Percentiles rank a stretch among this genome's conserved stretches.
Conservation (phyloP, 2,329 filamentous ascomycete genomes). For the Botrytis medusae region DNA sequence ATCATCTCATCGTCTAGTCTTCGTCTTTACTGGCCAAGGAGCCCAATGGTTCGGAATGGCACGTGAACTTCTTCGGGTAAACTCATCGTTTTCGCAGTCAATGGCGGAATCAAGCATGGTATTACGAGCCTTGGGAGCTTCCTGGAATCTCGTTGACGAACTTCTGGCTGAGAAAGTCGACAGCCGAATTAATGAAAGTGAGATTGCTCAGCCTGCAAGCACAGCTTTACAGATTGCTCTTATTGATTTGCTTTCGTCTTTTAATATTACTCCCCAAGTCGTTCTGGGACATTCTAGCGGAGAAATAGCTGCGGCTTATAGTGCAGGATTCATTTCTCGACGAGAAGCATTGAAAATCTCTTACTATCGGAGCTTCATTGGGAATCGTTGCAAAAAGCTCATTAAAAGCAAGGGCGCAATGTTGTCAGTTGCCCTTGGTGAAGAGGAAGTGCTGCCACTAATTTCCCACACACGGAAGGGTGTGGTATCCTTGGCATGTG, state of each 20-base stretch:
- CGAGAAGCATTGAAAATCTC: constrained; percentile 29
- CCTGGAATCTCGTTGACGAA: constrained; percentile 34
- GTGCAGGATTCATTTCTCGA: constrained; percentile 31
- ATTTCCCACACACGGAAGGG: constrained; percentile 21
- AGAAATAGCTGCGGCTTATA: constrained; percentile 44
- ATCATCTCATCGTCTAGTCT: constrained; percentile 22
- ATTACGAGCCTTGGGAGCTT: constrained; percentile 1
- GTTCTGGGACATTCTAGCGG: constrained; percentile 39
- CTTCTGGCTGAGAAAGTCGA: constrained; percentile 39
- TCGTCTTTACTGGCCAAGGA: constrained; percentile 36
- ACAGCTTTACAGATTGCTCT: constrained; percentile 37
- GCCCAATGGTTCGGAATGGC: constrained; percentile 38
- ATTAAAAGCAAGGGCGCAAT: constrained; percentile 46
- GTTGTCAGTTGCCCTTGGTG: constrained; percentile 50
- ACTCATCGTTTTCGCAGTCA: constrained; percentile 1
- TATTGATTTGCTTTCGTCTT: constrained; percentile 32
- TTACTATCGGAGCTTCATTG: constrained; percentile 30
- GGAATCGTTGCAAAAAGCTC: constrained; percentile 24
- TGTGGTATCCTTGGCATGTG: constrained; percentile 39
- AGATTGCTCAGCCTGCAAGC: constrained; percentile 30
- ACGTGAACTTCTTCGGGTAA: constrained; percentile 23
- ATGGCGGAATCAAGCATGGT: neutral
- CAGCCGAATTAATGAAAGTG: constrained; percentile 28
- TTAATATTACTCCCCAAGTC: constrained; percentile 27
- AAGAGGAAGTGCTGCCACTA: constrained; percentile 24